Evolutionary conservation across 208 protist species (phyloP).

Genomic region (Leishmania amazonensis): DNA sequence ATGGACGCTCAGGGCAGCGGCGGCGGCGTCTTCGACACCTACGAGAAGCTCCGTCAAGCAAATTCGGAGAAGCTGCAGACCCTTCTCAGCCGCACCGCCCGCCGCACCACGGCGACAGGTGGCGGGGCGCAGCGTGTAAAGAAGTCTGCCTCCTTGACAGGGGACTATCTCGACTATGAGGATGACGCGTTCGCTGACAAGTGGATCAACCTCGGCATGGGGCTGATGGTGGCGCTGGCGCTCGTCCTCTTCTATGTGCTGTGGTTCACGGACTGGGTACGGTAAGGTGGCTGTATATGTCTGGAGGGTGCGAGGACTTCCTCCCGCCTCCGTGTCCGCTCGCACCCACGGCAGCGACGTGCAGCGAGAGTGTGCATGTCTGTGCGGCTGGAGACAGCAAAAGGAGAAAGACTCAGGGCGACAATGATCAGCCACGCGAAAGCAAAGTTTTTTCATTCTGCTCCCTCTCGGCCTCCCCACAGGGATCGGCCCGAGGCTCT

Average conservation of each 20-base stretch:
- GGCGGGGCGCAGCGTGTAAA: conserved; percentile 1
- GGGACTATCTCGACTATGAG: conserved; percentile 50
- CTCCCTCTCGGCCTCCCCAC: background rate
- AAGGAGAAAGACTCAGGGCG: background rate
- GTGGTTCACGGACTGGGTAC: conserved; percentile 54
- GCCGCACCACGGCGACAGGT: conserved; percentile 11
- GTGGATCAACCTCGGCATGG: conserved; percentile 35
- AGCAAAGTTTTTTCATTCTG: background rate
- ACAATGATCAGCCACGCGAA: background rate
- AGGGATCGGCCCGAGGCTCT: background rate
- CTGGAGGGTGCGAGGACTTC: no score
- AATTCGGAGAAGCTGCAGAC: conserved; percentile 30
- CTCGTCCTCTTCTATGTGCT: conserved; percentile 48
- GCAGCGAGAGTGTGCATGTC: no score
- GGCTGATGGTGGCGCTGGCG: conserved; percentile 21
- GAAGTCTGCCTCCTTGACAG: conserved; percentile 23
- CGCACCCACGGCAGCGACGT: background rate
- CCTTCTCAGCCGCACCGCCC: conserved; percentile 14
- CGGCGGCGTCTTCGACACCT: conserved; percentile 21
- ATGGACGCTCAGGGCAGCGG: conserved; percentile 8
- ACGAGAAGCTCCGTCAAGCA: conserved; percentile 16
- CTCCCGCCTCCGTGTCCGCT: background rate
- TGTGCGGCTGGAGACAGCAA: background rate
- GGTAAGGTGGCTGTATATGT: conserved; percentile 7
- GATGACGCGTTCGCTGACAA: conserved; percentile 25